Conservation (phyloP, 2,329 filamentous ascomycete genomes). For the Macrophomina pseudophaseolina region DNA sequence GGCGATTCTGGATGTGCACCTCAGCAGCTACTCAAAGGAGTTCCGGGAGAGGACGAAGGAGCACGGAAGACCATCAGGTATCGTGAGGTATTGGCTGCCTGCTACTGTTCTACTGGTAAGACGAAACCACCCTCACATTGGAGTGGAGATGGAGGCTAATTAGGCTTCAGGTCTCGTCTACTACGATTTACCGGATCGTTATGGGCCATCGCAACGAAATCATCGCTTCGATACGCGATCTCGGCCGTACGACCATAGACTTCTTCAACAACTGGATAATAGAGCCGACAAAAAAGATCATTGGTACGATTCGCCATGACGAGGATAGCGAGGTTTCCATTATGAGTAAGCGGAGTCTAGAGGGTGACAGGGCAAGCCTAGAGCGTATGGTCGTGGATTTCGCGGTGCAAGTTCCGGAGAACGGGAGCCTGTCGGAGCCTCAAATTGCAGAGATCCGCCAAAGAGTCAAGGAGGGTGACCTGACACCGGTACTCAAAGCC, state of each 20-base stretch:
- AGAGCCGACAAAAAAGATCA: slow-evolving; percentile 79
- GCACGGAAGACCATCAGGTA: slow-evolving; percentile 75
- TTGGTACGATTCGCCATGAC: slow-evolving; percentile 92
- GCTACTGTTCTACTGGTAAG: slow-evolving; percentile 63
- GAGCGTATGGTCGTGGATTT: slow-evolving; percentile 99
- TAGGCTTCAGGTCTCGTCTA: slow-evolving; percentile 63
- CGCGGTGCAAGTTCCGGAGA: slow-evolving; percentile 77
- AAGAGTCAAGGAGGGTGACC: slow-evolving; percentile 87
- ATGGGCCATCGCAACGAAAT: slow-evolving; percentile 78
- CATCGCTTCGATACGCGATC: slow-evolving; percentile 75
- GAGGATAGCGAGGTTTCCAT: slow-evolving; percentile 92
- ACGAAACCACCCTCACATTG: not conserved
- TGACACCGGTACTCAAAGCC: slow-evolving; percentile 87
- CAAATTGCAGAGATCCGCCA: slow-evolving; percentile 76
- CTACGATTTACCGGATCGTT: slow-evolving; percentile 81
- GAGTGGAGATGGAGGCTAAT: slow-evolving; percentile 30
- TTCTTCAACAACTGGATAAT: slow-evolving; percentile 98
- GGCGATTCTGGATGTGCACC: slow-evolving; percentile 68
- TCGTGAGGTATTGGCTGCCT: slow-evolving; percentile 90
- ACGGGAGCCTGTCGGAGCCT: slow-evolving; percentile 65
- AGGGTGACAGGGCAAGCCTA: slow-evolving; percentile 86
- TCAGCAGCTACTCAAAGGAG: slow-evolving; percentile 69
- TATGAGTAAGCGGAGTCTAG: slow-evolving; percentile 91
- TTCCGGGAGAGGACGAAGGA: slow-evolving; percentile 62
- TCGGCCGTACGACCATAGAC: slow-evolving; percentile 79